Evolutionary conservation across 2,329 filamentous ascomycete species (phyloP), one percentile per base, ranked within the genome.

Genomic region (Alternaria novae-zelandiae): DNA sequence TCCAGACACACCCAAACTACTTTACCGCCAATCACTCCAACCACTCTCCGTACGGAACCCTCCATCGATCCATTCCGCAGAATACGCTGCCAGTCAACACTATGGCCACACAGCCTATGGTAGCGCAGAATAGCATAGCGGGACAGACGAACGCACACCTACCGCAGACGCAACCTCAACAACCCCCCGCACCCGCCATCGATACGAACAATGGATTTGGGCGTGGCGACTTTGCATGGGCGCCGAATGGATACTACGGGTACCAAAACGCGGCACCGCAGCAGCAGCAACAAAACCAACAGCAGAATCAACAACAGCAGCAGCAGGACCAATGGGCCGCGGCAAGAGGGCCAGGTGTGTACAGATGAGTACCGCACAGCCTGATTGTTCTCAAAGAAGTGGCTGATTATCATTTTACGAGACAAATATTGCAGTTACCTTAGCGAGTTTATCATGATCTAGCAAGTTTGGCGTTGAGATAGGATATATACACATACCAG

Each of bases 311-410:
- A 11, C 66, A 66, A 20, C 60, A 63, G 2, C 58, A 70, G 15
- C 71, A 71, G 32, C 70, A 73, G 51, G 70, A 74, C 51, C 72
- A 75, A 46, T 78, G 76, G 76, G 65, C 57, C 15, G 51, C 67
- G 4, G 63, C 65, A 10, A 63, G 73, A 41, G 65, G 62, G 13
- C 28, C 69, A n/a, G 66, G 70, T 4, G 71, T 72, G 6, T 78
- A 72, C 44, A 64, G 75, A 32, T 75, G 61, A 59, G 20, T 6
- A 13, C 9, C 21, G 2, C 8, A 2, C 12, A 32, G 12, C 43
- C 9, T 32, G 5, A 17, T 36, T 12, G 6, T 13, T 13, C 3
- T 8, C 6, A 6, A 15, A 41, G 20, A 36, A n/a, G 30, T 15
- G 21, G 8, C 20, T n/a, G 1, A 25, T 8, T n/a, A 21, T 30